Percentiles rank a stretch among this genome's conserved stretches.
phyloP scores from a whole-genome alignment of 495 filamentous ascomycete genomes.

The Talaromyces wortmannii region DNA sequence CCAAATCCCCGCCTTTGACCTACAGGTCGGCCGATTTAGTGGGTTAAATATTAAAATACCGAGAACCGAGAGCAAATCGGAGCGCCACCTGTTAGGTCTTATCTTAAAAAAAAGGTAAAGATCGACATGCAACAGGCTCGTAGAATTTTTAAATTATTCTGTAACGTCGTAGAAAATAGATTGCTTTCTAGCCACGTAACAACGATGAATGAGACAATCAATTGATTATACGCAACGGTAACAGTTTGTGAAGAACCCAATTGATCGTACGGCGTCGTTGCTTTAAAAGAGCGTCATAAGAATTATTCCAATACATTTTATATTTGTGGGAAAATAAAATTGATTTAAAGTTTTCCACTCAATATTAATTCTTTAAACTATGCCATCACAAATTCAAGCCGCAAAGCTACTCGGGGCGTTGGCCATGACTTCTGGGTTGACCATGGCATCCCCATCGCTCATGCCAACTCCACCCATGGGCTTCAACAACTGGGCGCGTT shows the following conservation, averaged over 20 bases:
- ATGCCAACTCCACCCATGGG: conserved; percentile 34
- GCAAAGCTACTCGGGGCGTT: background rate
- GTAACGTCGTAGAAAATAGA: background rate
- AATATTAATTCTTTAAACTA: background rate
- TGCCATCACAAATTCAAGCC: background rate
- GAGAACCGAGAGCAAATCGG: no score
- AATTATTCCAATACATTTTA: no score
- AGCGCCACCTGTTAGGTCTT: no score
- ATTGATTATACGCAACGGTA: background rate
- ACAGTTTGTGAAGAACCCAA: background rate
- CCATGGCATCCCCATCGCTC: background rate
- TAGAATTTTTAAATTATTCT: no score
- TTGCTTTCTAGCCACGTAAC: no score
- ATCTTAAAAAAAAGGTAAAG: no score
- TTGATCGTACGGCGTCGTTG: background rate
- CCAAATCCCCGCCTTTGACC: no score
- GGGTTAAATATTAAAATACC: no score
- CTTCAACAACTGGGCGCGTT: conserved; percentile 39
- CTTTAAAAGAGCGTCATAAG: background rate
- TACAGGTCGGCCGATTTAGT: no score
- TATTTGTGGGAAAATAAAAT: no score
- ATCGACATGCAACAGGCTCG: no score
- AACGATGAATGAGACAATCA: background rate
- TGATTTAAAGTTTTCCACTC: no score
- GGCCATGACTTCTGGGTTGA: background rate